Evolutionary conservation across 2,329 filamentous ascomycete genomes (phyloP), one percentile per base, ranked within the genome.

Genomic region (Cladorrhinum sp.): DNA sequence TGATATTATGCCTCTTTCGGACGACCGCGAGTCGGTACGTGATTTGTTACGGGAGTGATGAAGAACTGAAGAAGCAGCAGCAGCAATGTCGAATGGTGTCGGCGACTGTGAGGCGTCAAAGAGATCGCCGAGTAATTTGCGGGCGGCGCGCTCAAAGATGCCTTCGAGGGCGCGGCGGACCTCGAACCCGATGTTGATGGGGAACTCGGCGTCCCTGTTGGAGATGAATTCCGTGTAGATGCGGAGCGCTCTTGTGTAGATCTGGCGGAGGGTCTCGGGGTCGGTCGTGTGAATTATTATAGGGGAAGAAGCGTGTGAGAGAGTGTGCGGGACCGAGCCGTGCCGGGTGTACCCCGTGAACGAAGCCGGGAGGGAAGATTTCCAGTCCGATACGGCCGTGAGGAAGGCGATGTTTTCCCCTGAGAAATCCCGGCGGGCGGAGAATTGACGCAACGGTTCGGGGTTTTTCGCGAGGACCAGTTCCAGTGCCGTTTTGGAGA

Each of bases 351-450:
- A 4, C 2, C n/a, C 62, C 64, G 1, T 53, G 1, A 64, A 65
- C 10, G 63, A 38, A 1, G 48, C 41, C 0, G 74, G 72, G 50
- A 74, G 70, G 1, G 71, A 72, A 2, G 69, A 66, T 69, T 83
- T 85, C 83, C 84, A 89, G 60, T 80, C 77, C 2, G 78, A 75
- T 8, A 88, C 80, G 45, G 78, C 76, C 8, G 79, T 82, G 4
- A 90, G 73, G 70, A 90, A 90, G 51, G 86, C 81, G 64, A 90
- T 86, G 68, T 90, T 90, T 70, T 90, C 87, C 13, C 86, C 87
- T 0, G 86, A 89, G 68, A 90, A 89, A 66, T 90, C 87, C 36
- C 81, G 79, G 1, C 83, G 76, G 0, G 86, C 86, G 0, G 87
- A 86, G 69, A 88, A 90, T 56, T 84, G 74, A 59, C 87, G 83